phyloP scores from a whole-genome alignment of 768 basidiomycete genomes.

The Mycena haematopus region DNA sequence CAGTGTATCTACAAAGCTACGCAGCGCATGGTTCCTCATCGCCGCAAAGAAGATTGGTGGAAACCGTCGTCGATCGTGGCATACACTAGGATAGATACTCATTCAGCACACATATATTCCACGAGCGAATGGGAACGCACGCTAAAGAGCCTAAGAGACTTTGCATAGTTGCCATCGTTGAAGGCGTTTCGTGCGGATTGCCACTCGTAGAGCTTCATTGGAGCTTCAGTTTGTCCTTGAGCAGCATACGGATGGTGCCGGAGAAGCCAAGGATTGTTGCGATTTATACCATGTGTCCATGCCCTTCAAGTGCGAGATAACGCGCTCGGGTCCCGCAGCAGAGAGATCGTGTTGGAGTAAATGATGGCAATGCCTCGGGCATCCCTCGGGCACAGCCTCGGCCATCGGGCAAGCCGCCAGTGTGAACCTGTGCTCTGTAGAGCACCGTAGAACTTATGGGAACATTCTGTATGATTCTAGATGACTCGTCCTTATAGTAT shows the following conservation, averaged over 20 bases:
- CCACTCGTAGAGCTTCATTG: too few species aligned
- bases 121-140: neutral
- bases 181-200: slow-evolving; percentile 3
- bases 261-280: neutral
- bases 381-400: too few species aligned
- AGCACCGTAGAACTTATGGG: too few species aligned
- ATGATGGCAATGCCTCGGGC: too few species aligned
- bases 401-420: too few species aligned
- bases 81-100: neutral
- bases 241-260: slow-evolving; percentile 1
- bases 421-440: too few species aligned
- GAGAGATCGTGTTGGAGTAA: too few species aligned
- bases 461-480: too few species aligned
- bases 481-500: too few species aligned
- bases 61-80: slow-evolving; percentile 3
- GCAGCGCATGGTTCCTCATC: slow-evolving; percentile 20
- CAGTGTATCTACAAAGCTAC: slow-evolving; percentile 15
- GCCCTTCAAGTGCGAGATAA: neutral
- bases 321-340: neutral
- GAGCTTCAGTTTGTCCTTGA: slow-evolving; percentile 11
- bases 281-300: too few species aligned
- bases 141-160: neutral
- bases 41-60: slow-evolving; percentile 15
- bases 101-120: neutral
- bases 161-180: slow-evolving; percentile 1